phyloP scores from a whole-genome alignment of 78 protist genomes.

The Dictyostelium firmibasis region DNA sequence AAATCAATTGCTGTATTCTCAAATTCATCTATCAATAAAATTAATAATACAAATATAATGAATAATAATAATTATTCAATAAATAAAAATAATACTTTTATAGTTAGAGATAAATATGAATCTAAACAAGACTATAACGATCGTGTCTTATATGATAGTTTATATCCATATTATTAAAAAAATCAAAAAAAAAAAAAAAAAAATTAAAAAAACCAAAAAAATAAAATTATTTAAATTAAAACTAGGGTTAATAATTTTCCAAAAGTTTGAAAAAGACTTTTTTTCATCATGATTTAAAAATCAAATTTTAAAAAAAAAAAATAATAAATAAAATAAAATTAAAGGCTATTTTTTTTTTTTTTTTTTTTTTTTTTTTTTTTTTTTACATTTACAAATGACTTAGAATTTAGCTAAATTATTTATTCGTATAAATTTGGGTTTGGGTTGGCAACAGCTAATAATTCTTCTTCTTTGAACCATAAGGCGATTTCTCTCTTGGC shows the following conservation, averaged over 20 bases:
- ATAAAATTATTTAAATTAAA: neutral
- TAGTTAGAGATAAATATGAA: neutral
- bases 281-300: too few species aligned
- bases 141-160: neutral
- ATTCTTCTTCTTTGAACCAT: slow-evolving; percentile 81
- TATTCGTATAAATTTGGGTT: slow-evolving; percentile 49
- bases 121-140: neutral
- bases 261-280: too few species aligned
- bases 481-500: slow-evolving; percentile 81
- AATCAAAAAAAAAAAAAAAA: neutral
- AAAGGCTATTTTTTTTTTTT: neutral
- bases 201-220: neutral
- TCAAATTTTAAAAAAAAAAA: too few species aligned
- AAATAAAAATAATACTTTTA: neutral
- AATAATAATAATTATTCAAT: neutral
- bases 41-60: neutral
- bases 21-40: neutral
- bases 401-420: slow-evolving; percentile 37
- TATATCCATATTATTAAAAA: neutral
- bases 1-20: neutral
- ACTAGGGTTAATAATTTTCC: too few species aligned
- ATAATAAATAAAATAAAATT: neutral
- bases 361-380: slow-evolving; percentile 6
- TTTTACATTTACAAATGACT: slow-evolving; percentile 40
- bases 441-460: slow-evolving; percentile 28